These are phyloP conservation scores for Neostapfia colusana DNA, from an alignment of 176 grass and related monocot genomes.

Conservation along the genomic window DNA sequence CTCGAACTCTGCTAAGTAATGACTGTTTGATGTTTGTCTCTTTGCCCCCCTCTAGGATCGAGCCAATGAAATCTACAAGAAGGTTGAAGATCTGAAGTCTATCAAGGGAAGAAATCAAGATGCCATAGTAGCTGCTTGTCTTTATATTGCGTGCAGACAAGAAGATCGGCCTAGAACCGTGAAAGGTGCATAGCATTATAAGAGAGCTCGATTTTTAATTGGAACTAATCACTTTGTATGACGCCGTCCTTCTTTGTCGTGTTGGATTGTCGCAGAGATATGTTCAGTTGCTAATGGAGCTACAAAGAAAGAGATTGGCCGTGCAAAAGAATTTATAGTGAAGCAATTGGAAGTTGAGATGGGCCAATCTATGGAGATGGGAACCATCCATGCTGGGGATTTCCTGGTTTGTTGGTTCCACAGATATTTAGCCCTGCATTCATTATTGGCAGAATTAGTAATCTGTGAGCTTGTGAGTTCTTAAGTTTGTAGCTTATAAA, in stretches of 20 bases:
- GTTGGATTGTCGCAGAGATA: conserved; percentile 54
- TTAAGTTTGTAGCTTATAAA: conserved; percentile 27
- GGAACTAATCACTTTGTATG: background rate
- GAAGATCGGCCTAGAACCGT: conserved; percentile 83
- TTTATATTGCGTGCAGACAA: conserved; percentile 93
- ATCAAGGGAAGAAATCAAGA: conserved; percentile 89
- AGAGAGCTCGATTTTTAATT: background rate
- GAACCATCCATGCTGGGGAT: conserved; percentile 85
- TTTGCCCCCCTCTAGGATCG: conserved; percentile 54
- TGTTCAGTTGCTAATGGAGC: conserved; percentile 90
- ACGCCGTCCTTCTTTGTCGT: background rate
- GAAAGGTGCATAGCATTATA: conserved; percentile 51
- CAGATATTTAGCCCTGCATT: conserved; percentile 9
- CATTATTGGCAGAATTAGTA: background rate
- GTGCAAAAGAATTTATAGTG: conserved; percentile 92
- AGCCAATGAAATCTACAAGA: conserved; percentile 95
- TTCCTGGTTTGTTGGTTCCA: conserved; percentile 61
- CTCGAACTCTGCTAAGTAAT: conserved; percentile 6
- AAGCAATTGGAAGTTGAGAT: conserved; percentile 94
- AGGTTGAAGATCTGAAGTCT: conserved; percentile 87
- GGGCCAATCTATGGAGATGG: conserved; percentile 96
- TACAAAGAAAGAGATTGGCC: conserved; percentile 90
- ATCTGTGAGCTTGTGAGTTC: background rate
- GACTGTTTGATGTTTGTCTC: conserved; percentile 9
- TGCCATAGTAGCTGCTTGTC: conserved; percentile 80